Base-by-base conservation (phyloP, 129 eudicot species). In the Flaveria brownii region DNA sequence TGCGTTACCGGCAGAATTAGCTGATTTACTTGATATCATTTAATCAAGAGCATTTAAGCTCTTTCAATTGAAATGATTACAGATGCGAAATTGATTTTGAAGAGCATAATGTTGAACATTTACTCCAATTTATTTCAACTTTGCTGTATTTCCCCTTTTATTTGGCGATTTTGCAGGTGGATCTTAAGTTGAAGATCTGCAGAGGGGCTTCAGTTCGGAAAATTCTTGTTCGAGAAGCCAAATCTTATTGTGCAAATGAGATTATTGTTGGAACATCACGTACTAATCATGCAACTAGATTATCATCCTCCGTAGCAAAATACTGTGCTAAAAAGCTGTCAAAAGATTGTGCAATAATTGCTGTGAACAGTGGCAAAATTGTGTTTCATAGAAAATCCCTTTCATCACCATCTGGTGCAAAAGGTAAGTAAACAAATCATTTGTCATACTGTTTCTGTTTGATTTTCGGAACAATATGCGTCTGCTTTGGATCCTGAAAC, bases 131-230 rank as follows among this genome's bases (percentile, higher is more conserved):
- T 78, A 55, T 41, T 63, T 69, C 4, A 49, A 43, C 50, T 73
- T 54, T 51, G 13, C 49, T 18, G 18, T 50, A 18, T 60, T 22
- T 46, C 10, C 17, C 12, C 2, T 6, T 14, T n/a, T 65, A 5
- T 43, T 28, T 26, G 30, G 13, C 43, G 68, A 13, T 50, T 49
- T 77, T 55, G 64, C 78, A 91, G 97, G 89, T 91, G 71, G 96
- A 91, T 89, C 84, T 91, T 43, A 91, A 91, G 85, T 87, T 91
- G 39, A 89, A 91, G 90, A 86, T 91, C 51, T 87, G 90, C 47
- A 87, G 90, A 87, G 97, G 97, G 28, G 69, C 89, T 42, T 81
- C 96, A 6, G 80, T 85, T 75, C 79, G 86, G 33, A 89, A 87
- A 81, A 60, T 89, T 72, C 81, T 91, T 6, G 84, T 79, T 64